phyloP scores from a whole-genome alignment of 306 rosid genomes.

The Glycine tomentella region DNA sequence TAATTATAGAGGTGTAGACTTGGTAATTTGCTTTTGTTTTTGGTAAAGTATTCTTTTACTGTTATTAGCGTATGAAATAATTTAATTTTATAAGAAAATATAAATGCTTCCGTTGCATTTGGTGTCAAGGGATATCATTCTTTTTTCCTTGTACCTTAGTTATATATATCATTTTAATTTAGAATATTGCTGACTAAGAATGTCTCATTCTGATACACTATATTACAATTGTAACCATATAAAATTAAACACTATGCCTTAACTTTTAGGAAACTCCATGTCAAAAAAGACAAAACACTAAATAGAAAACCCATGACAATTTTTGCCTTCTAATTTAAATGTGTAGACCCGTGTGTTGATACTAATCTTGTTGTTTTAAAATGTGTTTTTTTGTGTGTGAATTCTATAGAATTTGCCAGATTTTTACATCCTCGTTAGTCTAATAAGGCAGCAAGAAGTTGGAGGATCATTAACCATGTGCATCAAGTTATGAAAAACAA shows the following conservation, averaged over 20 bases:
- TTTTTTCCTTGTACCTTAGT: not conserved
- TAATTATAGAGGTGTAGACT: slow-evolving; percentile 4
- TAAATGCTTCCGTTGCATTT: not conserved
- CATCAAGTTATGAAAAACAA: not conserved
- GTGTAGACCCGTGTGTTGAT: not conserved
- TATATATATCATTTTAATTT: not conserved
- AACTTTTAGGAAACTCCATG: slow-evolving; percentile 16
- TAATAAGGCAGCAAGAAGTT: not conserved
- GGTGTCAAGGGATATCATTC: not conserved
- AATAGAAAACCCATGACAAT: not conserved
- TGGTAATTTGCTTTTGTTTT: no score
- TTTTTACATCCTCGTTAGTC: not conserved
- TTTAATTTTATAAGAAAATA: not conserved
- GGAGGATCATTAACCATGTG: not conserved
- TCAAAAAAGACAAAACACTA: not conserved
- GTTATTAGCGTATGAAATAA: not conserved
- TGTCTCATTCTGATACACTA: not conserved
- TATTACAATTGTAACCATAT: not conserved
- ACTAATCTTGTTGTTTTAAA: not conserved
- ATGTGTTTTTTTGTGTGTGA: not conserved
- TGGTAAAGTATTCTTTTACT: no score
- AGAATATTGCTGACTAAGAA: not conserved
- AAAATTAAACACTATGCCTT: not conserved
- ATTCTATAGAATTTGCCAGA: not conserved
- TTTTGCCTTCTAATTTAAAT: not conserved